phyloP scores from a whole-genome alignment of 2,329 filamentous ascomycete genomes.

The Furcasterigmium furcatum region DNA sequence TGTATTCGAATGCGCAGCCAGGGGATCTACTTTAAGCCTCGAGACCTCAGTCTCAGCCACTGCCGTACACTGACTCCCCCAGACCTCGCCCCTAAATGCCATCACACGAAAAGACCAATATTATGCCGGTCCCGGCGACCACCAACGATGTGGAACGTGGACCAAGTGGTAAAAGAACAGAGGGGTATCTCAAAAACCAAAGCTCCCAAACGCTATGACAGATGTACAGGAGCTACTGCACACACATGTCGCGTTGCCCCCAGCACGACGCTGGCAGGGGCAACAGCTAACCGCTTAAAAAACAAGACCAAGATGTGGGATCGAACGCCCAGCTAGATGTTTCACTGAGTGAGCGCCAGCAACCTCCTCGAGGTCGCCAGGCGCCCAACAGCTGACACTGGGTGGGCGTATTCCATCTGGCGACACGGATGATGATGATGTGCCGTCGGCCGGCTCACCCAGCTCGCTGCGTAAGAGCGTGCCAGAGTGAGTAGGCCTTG shows the following conservation, averaged over 20 bases:
- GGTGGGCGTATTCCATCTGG: background rate
- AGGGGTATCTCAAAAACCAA: slow-evolving; percentile 16
- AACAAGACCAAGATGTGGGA: background rate
- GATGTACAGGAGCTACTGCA: slow-evolving; percentile 5
- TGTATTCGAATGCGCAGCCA: background rate
- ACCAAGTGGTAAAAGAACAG: slow-evolving; percentile 8
- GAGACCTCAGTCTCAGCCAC: too few relatives aligned
- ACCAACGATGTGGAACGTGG: background rate
- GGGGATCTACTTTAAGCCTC: background rate
- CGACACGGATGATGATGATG: slow-evolving; percentile 1
- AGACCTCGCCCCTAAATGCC: background rate
- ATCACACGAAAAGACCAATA: slow-evolving; percentile 1
- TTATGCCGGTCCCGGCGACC: slow-evolving; percentile 2
- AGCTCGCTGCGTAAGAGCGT: background rate
- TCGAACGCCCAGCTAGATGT: slow-evolving; percentile 3
- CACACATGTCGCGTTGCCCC: slow-evolving; percentile 1
- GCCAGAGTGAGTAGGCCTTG: background rate
- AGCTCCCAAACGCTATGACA: slow-evolving; percentile 8
- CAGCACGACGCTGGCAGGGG: slow-evolving; percentile 2
- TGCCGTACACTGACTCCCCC: background rate
- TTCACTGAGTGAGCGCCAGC: slow-evolving; percentile 4
- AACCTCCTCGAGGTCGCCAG: slow-evolving; percentile 4
- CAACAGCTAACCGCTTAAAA: slow-evolving; percentile 4
- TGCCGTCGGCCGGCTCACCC: background rate
- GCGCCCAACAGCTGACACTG: slow-evolving; percentile 1